A percentile compares a stretch with the other conserved stretches of the same genome.
phyloP scores from a whole-genome alignment of 2,329 filamentous ascomycete genomes.

The Fonsecaea monophora region DNA sequence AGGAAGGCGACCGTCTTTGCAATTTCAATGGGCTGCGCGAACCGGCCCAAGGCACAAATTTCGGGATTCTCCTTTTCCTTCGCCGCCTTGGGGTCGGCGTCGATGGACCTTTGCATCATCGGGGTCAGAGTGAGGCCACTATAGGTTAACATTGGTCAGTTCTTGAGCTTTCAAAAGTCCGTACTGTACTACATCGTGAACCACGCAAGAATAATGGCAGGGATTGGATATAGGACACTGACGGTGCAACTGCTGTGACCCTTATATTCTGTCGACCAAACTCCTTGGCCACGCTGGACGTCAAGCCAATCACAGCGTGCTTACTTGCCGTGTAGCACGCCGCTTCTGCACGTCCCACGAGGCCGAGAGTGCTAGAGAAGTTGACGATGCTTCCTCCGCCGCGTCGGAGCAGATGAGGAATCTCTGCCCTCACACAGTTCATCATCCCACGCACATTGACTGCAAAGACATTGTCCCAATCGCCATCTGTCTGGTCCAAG shows the following conservation, averaged over 20 bases:
- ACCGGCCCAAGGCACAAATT: background rate
- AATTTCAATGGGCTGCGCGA: background rate
- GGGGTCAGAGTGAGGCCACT: background rate
- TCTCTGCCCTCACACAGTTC: background rate
- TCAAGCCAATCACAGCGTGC: constrained; percentile 62
- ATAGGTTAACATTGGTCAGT: background rate
- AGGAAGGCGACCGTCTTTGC: background rate
- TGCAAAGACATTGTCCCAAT: background rate
- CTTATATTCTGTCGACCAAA: background rate
- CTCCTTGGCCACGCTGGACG: background rate
- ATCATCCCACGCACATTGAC: background rate
- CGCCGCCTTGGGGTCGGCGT: background rate
- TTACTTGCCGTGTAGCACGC: constrained; percentile 54
- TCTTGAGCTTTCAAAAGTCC: too few relatives aligned
- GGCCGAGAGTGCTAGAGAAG: background rate
- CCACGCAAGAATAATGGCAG: too few relatives aligned
- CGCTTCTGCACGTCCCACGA: background rate
- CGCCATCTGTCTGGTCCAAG: background rate
- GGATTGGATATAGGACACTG: background rate
- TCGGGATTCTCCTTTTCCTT: background rate
- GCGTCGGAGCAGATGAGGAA: background rate
- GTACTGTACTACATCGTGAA: too few relatives aligned
- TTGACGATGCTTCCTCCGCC: background rate
- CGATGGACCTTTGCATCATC: background rate
- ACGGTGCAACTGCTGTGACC: background rate